These are phyloP conservation scores for Sarocladiaceae sp. DNA, from an alignment of 2,329 filamentous ascomycete species.

Conservation along the genomic window DNA sequence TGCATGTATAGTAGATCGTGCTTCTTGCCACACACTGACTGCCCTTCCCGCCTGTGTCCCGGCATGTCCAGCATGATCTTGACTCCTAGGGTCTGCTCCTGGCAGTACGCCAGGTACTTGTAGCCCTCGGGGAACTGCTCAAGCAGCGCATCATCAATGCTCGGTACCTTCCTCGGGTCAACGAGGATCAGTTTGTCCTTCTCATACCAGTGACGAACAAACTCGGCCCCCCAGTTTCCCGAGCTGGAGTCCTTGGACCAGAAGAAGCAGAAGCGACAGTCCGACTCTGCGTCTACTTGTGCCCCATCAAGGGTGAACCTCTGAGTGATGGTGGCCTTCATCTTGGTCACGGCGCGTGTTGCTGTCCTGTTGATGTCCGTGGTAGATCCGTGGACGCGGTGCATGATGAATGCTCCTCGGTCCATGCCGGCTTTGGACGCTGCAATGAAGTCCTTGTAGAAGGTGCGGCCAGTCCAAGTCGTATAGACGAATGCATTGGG, in stretches of 20 bases:
- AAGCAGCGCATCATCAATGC: slow-evolving; percentile 34
- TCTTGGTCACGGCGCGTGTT: slow-evolving; percentile 39
- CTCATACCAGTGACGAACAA: slow-evolving; percentile 46
- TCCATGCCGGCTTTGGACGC: slow-evolving; percentile 35
- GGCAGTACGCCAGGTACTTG: slow-evolving; percentile 39
- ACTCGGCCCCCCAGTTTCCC: slow-evolving; percentile 36
- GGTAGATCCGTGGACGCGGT: slow-evolving; percentile 35
- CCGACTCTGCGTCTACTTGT: slow-evolving; percentile 40
- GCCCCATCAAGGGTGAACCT: slow-evolving; percentile 34
- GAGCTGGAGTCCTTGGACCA: slow-evolving; percentile 35
- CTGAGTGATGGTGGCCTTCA: slow-evolving; percentile 48
- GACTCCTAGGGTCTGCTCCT: slow-evolving; percentile 41
- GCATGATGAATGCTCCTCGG: slow-evolving; percentile 38
- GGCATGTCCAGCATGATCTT: slow-evolving; percentile 39
- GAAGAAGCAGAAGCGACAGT: slow-evolving; percentile 43
- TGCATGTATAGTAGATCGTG: slow-evolving; percentile 41
- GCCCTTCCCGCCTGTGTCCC: slow-evolving; percentile 30
- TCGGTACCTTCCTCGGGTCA: slow-evolving; percentile 36
- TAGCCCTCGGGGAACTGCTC: slow-evolving; percentile 38
- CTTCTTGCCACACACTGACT: slow-evolving; percentile 26
- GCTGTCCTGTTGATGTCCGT: slow-evolving; percentile 35
- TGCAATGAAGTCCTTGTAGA: slow-evolving; percentile 34
- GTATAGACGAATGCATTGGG: slow-evolving; percentile 43
- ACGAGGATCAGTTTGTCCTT: slow-evolving; percentile 46
- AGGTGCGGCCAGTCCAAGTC: slow-evolving; percentile 42